Base-by-base conservation (phyloP, 2,329 filamentous ascomycete species). In the Cladobotryum protrusum region DNA sequence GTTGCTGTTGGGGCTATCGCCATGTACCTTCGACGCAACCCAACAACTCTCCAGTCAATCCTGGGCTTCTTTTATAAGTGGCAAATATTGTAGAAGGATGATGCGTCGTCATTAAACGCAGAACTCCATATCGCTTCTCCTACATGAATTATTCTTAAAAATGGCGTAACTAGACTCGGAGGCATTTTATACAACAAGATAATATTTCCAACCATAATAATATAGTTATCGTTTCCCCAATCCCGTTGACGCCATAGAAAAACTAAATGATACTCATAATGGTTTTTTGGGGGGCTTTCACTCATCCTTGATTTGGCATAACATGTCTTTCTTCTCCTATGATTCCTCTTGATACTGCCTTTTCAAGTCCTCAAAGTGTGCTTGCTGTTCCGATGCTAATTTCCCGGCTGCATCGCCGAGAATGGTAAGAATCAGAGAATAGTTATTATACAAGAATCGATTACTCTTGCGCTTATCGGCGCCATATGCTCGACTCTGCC, bases 401-500 rank as follows among this genome's bases (percentile, higher is more conserved):
- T 87, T 88, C 4, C 89, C 89, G 11, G 78, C 76, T 4, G 82
- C 78, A 60, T 92, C 86, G 61, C 86, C 82, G 56, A 99, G 87
- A 54, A 99, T 96, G 11, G 93, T 96, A 60, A 89, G 75, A n/a
- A 99, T 81, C 56, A 99, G 75, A 48, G 89, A 95, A 68, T 95
- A 97, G 67, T 99, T 99, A 65, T 97, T 99, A 64, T 87, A 93
- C 61, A 99, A 68, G 63, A 97, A 97, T 41, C 93, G 77, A 58
- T 92, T 86, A 57, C 86, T 78, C 71, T 95, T 95, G 63, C 89
- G 81, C 55, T 81, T 77, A 61, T 96, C 92, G 1, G 77, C 71
- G 17, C 81, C 83, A 54, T 91, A 88, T 0, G 75, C 74, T 58
- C 89, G 86, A 62, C 87, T 87, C 52, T 91, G 75, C 63, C 87